A percentile compares a stretch with the other conserved stretches of the same genome.
Conservation (phyloP, 108 stramenopile genomes). For the Cyclotella kingstonii region DNA sequence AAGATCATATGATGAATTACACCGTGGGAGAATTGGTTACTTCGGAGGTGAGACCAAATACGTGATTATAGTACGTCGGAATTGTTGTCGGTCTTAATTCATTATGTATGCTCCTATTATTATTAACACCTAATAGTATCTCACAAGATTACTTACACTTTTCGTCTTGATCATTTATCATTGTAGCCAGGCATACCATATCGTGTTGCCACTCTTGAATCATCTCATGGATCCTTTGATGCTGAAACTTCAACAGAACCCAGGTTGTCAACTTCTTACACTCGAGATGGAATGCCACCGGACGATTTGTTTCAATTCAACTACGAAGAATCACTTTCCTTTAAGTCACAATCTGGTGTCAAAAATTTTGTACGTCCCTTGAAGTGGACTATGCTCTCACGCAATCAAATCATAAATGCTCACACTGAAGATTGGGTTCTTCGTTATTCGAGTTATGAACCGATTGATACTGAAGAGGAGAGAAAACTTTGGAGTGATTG, state of each 20-base stretch:
- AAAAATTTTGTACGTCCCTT: conserved; percentile 1
- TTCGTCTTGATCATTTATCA: neutral
- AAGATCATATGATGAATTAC: conserved; percentile 30
- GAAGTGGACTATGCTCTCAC: conserved; percentile 33
- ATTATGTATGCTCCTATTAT: neutral
- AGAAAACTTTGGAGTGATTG: conserved; percentile 8
- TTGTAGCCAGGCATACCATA: conserved; percentile 28
- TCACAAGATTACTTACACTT: neutral
- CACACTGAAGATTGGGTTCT: conserved; percentile 40
- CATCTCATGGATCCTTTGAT: conserved; percentile 16
- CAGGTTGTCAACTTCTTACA: neutral
- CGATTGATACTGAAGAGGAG: conserved; percentile 18
- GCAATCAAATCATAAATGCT: conserved; percentile 17
- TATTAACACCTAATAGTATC: neutral
- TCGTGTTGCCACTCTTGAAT: conserved; percentile 9
- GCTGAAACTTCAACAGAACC: neutral
- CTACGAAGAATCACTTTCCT: conserved; percentile 10
- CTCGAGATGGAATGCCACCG: conserved; percentile 16
- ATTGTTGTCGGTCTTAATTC: neutral
- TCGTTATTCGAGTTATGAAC: conserved; percentile 17
- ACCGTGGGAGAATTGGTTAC: conserved; percentile 16
- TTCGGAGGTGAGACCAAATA: conserved; percentile 1
- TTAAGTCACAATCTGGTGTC: neutral
- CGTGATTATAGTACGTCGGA: neutral
- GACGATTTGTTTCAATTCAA: conserved; percentile 18